These are phyloP conservation scores for Lactifluus hygrophoroides DNA, from an alignment of 768 basidiomycete species.

Conservation along the genomic window DNA sequence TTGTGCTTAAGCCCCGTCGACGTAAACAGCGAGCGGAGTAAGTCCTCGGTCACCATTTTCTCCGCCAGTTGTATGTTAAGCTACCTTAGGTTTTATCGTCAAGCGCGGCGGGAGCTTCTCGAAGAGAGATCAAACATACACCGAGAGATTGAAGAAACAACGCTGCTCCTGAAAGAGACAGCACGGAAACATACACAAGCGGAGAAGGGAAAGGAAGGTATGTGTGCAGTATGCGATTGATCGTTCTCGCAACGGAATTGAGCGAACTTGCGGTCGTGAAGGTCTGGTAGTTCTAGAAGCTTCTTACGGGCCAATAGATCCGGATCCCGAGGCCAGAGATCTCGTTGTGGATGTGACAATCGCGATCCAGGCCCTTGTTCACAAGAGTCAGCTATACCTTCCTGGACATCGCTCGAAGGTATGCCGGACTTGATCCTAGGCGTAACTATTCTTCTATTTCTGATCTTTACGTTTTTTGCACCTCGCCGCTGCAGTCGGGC, in stretches of 20 bases:
- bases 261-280: slow-evolving; percentile 25
- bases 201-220: slow-evolving; percentile 65
- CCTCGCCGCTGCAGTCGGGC: slow-evolving; percentile 37
- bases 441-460: background rate
- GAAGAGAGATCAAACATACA: slow-evolving; percentile 57
- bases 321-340: slow-evolving; percentile 27
- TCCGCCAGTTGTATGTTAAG: slow-evolving; percentile 8
- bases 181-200: slow-evolving; percentile 53
- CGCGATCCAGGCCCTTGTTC: slow-evolving; percentile 74
- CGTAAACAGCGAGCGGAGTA: slow-evolving; percentile 46
- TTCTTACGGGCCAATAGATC: slow-evolving; percentile 51
- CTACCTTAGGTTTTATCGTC: slow-evolving; percentile 49
- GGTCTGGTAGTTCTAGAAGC: slow-evolving; percentile 75
- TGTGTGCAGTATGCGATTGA: slow-evolving; percentile 17
- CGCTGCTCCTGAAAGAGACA: slow-evolving; percentile 54
- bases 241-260: slow-evolving; percentile 5
- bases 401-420: slow-evolving; percentile 73
- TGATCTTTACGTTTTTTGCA: background rate
- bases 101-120: slow-evolving; percentile 50
- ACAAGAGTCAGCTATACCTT: slow-evolving; percentile 69
- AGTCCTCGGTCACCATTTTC: slow-evolving; percentile 24
- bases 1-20: slow-evolving; percentile 47
- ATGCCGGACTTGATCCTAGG: slow-evolving; percentile 19
- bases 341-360: slow-evolving; percentile 70
- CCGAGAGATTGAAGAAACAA: slow-evolving; percentile 55